Evolutionary conservation across 805 yeast genomes (phyloP).

Genomic region (Candida krabiensis): DNA sequence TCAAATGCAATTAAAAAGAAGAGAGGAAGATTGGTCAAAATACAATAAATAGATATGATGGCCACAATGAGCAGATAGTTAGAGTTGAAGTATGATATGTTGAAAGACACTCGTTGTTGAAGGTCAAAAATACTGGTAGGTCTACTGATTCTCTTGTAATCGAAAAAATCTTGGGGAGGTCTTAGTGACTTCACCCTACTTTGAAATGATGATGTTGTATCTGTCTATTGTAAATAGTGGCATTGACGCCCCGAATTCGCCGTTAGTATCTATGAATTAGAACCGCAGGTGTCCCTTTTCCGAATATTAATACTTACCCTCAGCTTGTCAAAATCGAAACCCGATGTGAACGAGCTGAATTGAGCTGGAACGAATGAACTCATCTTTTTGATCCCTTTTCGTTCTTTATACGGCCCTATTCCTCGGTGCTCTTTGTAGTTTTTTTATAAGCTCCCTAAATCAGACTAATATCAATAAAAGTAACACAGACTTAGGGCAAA

Average conservation of each 20-base stretch:
- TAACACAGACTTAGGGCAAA: too few relatives aligned
- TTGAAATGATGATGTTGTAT: slow-evolving; percentile 48
- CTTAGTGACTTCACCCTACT: slow-evolving; percentile 65
- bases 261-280: too few relatives aligned
- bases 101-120: slow-evolving; percentile 81
- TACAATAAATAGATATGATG: slow-evolving; percentile 69
- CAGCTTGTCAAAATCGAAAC: slow-evolving; percentile 33
- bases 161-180: slow-evolving; percentile 90
- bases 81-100: slow-evolving; percentile 79
- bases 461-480: too few relatives aligned
- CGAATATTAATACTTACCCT: slow-evolving; percentile 29
- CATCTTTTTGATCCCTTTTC: slow-evolving; percentile 12
- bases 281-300: too few relatives aligned
- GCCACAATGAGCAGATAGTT: slow-evolving; percentile 76
- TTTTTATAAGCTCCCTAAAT: too few relatives aligned
- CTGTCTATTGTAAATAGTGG: slow-evolving; percentile 22
- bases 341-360: slow-evolving; percentile 32
- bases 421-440: too few relatives aligned
- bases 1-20: slow-evolving; percentile 66
- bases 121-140: slow-evolving; percentile 81
- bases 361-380: slow-evolving; percentile 38
- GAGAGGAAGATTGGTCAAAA: slow-evolving; percentile 78
- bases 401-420: not conserved
- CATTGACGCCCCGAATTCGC: too few relatives aligned
- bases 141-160: slow-evolving; percentile 76